A percentile compares a stretch with the other conserved stretches of the same genome.
Evolutionary conservation across 192 early-diverging fungal species (phyloP).

Genomic region (Mortierella antarctica): DNA sequence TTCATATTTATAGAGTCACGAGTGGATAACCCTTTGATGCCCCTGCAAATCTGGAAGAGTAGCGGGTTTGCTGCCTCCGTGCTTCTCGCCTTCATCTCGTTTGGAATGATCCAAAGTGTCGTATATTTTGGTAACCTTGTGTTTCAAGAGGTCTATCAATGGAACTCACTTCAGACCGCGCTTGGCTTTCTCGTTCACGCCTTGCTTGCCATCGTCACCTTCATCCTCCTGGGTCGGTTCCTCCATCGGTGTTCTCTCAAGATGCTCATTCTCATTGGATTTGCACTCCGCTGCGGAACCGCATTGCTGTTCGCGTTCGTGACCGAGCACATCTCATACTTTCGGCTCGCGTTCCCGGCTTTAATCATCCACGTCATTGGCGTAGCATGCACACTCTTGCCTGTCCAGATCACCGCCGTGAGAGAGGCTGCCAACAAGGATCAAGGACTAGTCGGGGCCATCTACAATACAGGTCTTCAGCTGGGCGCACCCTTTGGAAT

Average conservation of each 20-base stretch:
- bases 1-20: conserved; percentile 52
- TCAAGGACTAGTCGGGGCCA: conserved; percentile 44
- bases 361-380: conserved; percentile 41
- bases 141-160: conserved; percentile 59
- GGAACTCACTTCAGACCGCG: conserved; percentile 54
- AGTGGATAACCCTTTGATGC: conserved; percentile 51
- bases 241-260: conserved; percentile 36
- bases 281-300: conserved; percentile 21
- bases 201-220: conserved; percentile 46
- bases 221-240: conserved; percentile 48
- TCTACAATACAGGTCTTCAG: conserved; percentile 53
- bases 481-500: conserved; percentile 52
- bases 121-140: conserved; percentile 56
- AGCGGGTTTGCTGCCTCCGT: conserved; percentile 54
- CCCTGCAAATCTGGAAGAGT: conserved; percentile 53
- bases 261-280: conserved; percentile 27
- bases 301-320: conserved; percentile 42
- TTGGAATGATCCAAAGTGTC: conserved; percentile 47
- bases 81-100: conserved; percentile 42
- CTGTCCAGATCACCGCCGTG: conserved; percentile 42
- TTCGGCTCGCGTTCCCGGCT: conserved; percentile 46
- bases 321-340: conserved; percentile 22
- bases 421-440: conserved; percentile 47
- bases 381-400: conserved; percentile 23
- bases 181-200: conserved; percentile 57